Base-by-base conservation (phyloP, 257 asterid species). In the Sherardia arvensis region DNA sequence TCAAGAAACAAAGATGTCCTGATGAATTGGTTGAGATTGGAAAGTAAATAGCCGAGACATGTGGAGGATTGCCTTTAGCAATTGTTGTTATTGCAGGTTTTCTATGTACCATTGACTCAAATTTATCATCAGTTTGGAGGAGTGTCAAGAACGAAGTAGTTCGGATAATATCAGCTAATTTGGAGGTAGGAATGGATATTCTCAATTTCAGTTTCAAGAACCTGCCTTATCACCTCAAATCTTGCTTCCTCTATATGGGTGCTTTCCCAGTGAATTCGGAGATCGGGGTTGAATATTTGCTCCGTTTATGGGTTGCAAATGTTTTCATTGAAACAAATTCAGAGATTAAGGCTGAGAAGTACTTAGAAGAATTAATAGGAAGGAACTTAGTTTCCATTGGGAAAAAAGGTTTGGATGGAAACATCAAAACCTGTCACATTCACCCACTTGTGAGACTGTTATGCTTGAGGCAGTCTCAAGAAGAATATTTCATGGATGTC, bases 191-290 rank as follows among this genome's bases (percentile, higher is more conserved):
- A 0, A 21, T 68, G 9, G 67, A 63, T 27, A 53, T 73, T 18
- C 64, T 73, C 22, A 60, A 67, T 57, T 11, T 68, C 57, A 73
- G 78, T 34, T 73, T 68, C 34, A 65, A 36, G 15, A 32, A 67
- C 70, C 34, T 81, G 48, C 81, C 81, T 38, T 76, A 73, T 23
- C 71, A 72, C 54, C 36, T 80, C 36, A 74, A 69, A 61, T 3
- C 6, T 2, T 47, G 53, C 8, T 47, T 47, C 8, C 53, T 47
- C 8, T 80, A 71, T 45, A 59, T 80, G 67, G 78, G 75, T 20
- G 74, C 65, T 25, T 81, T 78, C n/a, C 81, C 80, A 0, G 76
- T n/a, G n/a, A n/a, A n/a, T n/a, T n/a, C n/a, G n/a, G n/a, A n/a
- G n/a, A n/a, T n/a, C n/a, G n/a, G n/a, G n/a, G n/a, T n/a, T n/a